Percentiles rank a stretch among this genome's conserved stretches.
phyloP scores from a whole-genome alignment of 306 rosid genomes.

The Cyclanthera cordifolia region DNA sequence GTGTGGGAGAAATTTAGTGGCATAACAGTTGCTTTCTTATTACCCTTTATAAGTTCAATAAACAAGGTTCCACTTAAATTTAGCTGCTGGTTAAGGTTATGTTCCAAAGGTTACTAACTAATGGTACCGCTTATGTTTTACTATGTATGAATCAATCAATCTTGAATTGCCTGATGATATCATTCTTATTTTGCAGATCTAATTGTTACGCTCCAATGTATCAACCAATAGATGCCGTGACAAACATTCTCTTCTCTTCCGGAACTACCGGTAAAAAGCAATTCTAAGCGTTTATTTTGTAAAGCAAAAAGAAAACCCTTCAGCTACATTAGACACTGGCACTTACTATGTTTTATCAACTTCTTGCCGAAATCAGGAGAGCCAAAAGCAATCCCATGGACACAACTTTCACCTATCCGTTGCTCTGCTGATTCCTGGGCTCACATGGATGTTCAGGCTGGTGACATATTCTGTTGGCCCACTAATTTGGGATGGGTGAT shows the following conservation, averaged over 20 bases:
- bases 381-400: conserved; percentile 94
- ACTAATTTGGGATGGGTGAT: conserved; percentile 92
- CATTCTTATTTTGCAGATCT: conserved; percentile 36
- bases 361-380: conserved; percentile 44
- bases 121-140: neutral
- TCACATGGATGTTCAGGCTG: conserved; percentile 38
- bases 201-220: conserved; percentile 41
- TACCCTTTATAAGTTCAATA: neutral
- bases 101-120: neutral
- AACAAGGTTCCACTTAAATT: neutral
- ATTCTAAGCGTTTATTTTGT: neutral
- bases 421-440: conserved; percentile 72
- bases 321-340: neutral
- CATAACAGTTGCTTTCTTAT: neutral
- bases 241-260: conserved; percentile 83
- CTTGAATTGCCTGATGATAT: neutral
- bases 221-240: conserved; percentile 49
- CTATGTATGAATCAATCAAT: neutral
- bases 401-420: conserved; percentile 80
- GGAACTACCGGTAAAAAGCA: conserved; percentile 74
- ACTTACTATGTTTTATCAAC: neutral
- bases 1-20: too few species aligned
- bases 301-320: neutral
- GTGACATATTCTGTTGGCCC: conserved; percentile 75
- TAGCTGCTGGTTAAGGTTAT: neutral